phyloP scores from a whole-genome alignment of 495 filamentous ascomycete genomes.

The Talaromyces adpressus region DNA sequence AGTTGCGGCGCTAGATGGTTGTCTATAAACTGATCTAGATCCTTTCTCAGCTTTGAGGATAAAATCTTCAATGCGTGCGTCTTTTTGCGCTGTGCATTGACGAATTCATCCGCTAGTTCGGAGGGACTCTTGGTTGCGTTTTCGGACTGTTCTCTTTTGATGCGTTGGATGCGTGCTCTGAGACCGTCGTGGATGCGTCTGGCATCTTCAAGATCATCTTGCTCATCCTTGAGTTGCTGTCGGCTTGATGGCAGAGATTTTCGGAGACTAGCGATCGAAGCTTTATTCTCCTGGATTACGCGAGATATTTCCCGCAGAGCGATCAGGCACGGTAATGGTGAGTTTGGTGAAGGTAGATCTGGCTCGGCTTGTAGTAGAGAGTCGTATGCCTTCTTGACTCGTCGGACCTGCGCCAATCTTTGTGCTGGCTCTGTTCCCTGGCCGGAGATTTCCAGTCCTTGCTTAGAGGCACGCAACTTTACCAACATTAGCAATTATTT shows the following conservation, averaged over 20 bases:
- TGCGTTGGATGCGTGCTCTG: constrained; percentile 48
- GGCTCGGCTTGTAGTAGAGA: constrained; percentile 51
- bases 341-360: constrained; percentile 56
- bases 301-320: constrained; percentile 58
- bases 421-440: constrained; percentile 29
- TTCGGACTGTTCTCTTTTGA: constrained; percentile 45
- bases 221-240: constrained; percentile 50
- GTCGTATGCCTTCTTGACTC: constrained; percentile 59
- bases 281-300: constrained; percentile 55
- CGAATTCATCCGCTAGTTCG: constrained; percentile 52
- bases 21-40: constrained; percentile 66
- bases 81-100: constrained; percentile 50
- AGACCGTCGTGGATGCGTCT: constrained; percentile 45
- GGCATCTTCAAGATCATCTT: constrained; percentile 54
- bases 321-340: constrained; percentile 63
- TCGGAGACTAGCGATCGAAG: constrained; percentile 48
- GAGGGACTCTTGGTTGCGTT: constrained; percentile 49
- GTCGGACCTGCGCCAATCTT: constrained; percentile 46
- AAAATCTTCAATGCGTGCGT: constrained; percentile 48
- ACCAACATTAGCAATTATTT: constrained; percentile 11
- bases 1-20: constrained; percentile 70
- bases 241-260: constrained; percentile 45
- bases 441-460: constrained; percentile 32
- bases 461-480: constrained; percentile 37
- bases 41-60: constrained; percentile 49